Evolutionary conservation across 2,329 filamentous ascomycete genomes (phyloP).

Genomic region (Byssothecium circinans): DNA sequence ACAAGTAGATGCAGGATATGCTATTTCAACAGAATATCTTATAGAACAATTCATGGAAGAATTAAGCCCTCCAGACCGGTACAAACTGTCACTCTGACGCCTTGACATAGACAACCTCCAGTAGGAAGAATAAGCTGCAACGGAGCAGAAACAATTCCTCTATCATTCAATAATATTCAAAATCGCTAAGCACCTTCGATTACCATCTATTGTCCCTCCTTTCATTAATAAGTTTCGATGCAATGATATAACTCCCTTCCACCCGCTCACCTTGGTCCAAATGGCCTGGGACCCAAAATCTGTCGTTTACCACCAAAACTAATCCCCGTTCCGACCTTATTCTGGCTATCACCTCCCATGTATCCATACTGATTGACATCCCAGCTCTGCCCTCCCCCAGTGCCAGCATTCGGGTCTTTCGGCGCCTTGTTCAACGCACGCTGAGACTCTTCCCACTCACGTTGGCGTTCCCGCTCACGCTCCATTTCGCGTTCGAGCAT

Average conservation of each 20-base stretch:
- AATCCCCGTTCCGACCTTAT: conserved; percentile 63
- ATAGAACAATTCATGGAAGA: no score
- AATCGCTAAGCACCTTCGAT: no score
- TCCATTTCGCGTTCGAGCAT: conserved; percentile 81
- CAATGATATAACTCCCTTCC: neutral
- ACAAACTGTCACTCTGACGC: no score
- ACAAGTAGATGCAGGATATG: no score
- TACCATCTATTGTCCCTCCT: neutral
- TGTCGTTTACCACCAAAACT: conserved; percentile 69
- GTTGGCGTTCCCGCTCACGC: conserved; percentile 72
- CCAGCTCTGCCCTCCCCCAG: conserved; percentile 71
- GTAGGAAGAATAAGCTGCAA: no score
- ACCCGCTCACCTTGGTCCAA: conserved; percentile 39
- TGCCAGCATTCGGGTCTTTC: conserved; percentile 60
- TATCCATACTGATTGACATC: conserved; percentile 77
- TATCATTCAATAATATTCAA: no score
- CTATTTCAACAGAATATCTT: no score
- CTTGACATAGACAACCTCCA: no score
- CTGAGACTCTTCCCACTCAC: conserved; percentile 79
- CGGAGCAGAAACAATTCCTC: no score
- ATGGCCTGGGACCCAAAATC: conserved; percentile 76
- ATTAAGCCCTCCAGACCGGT: no score
- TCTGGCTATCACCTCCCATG: conserved; percentile 75
- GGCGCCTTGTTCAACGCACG: conserved; percentile 62
- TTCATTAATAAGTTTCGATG: neutral